A percentile compares a stretch with the other conserved stretches of the same genome.
phyloP scores from a whole-genome alignment of 768 basidiomycete genomes.

The Imleria badia region DNA sequence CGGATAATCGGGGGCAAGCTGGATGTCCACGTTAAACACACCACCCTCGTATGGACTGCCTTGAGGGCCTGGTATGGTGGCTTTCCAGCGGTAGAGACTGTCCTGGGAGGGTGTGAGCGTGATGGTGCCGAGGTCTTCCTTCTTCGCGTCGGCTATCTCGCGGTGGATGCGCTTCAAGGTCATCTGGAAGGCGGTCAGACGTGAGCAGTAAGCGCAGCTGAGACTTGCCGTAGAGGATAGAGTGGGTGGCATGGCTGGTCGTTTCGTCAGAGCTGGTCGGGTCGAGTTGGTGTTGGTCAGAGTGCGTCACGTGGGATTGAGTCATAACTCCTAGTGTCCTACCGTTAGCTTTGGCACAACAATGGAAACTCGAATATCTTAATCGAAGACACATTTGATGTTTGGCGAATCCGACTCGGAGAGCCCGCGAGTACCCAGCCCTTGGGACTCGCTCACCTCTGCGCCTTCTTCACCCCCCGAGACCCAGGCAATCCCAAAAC shows the following conservation, averaged over 20 bases:
- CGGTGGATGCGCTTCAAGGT: conserved; percentile 83
- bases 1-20: conserved; percentile 77
- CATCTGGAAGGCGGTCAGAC: conserved; percentile 37
- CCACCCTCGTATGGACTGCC: conserved; percentile 84
- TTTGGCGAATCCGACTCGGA: conserved; percentile 84
- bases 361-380: conserved; percentile 62
- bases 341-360: no score
- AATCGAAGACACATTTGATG: conserved; percentile 41
- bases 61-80: conserved; percentile 77
- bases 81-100: conserved; percentile 72
- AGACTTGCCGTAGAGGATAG: conserved; percentile 25
- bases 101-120: conserved; percentile 63
- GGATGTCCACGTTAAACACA: conserved; percentile 65
- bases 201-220: no score
- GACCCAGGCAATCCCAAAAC: conserved; percentile 50
- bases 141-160: conserved; percentile 77
- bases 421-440: conserved; percentile 74
- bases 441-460: conserved; percentile 78
- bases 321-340: conserved; percentile 2
- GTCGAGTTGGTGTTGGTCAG: not conserved
- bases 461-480: conserved; percentile 43
- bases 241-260: conserved; percentile 25
- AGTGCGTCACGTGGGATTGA: conserved; percentile 19
- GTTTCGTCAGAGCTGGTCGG: not conserved
- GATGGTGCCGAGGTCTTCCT: conserved; percentile 79